Evolutionary conservation across 108 stramenopile genomes (phyloP).

Genomic region (Cyclotella sp.): DNA sequence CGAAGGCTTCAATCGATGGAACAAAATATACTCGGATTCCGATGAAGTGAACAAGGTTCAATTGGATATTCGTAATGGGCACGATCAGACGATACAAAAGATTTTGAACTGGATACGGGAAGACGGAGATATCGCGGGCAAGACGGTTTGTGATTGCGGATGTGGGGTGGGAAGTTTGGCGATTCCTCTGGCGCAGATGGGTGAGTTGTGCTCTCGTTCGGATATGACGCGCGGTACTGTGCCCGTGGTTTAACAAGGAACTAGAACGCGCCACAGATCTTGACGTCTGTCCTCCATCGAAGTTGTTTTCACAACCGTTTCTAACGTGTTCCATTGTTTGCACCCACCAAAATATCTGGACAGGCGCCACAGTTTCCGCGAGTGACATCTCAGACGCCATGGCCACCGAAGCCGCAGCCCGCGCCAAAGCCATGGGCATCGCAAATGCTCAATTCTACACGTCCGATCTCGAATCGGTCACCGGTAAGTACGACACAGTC

Average conservation of each 20-base stretch:
- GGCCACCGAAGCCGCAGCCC: conserved; percentile 88
- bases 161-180: conserved; percentile 94
- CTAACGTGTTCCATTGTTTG: background rate
- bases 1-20: conserved; percentile 98
- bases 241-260: too few species aligned
- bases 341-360: background rate
- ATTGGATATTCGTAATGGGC: conserved; percentile 94
- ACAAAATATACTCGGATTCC: conserved; percentile 93
- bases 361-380: conserved; percentile 89
- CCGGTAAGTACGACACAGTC: conserved; percentile 92
- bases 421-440: conserved; percentile 83
- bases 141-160: conserved; percentile 92
- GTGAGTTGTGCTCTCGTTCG: conserved; percentile 50
- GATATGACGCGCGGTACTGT: background rate
- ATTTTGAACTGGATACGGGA: conserved; percentile 90
- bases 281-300: background rate
- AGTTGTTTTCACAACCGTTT: background rate
- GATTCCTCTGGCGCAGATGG: conserved; percentile 94
- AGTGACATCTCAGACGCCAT: conserved; percentile 95
- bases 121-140: conserved; percentile 86
- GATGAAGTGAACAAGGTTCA: conserved; percentile 97
- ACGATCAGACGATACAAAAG: conserved; percentile 96
- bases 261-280: background rate
- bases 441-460: conserved; percentile 89
- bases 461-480: conserved; percentile 93